Evolutionary conservation across 1,139 yeast species (phyloP).

Genomic region (Yamadazyma aaseri): DNA sequence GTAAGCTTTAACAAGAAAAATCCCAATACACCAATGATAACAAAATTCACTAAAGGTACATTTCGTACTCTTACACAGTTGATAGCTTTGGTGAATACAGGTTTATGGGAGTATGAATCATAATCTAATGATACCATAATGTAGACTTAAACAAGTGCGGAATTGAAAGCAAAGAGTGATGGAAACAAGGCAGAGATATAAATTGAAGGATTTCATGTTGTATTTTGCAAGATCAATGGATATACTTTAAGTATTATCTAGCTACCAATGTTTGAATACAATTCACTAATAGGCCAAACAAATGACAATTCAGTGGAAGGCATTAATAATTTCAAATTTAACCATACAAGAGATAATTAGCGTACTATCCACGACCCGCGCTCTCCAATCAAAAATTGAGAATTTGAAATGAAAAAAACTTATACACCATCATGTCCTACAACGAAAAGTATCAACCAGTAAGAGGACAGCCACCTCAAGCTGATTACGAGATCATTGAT

Average conservation of each 20-base stretch:
- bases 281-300: no score
- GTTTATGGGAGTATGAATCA: no score
- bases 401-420: slow-evolving; percentile 19
- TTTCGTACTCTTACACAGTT: slow-evolving; percentile 38
- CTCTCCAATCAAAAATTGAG: slow-evolving; percentile 33
- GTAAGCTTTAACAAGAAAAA: slow-evolving; percentile 51
- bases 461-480: slow-evolving; percentile 42
- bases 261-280: no score
- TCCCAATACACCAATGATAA: slow-evolving; percentile 49
- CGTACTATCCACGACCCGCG: slow-evolving; percentile 3
- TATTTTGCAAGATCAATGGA: no score
- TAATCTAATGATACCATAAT: not conserved
- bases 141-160: not conserved
- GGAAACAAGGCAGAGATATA: no score
- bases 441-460: slow-evolving; percentile 41
- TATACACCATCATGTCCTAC: slow-evolving; percentile 39
- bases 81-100: slow-evolving; percentile 24
- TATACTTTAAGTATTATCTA: no score
- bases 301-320: no score
- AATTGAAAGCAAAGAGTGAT: no score
- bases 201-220: no score
- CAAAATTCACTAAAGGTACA: slow-evolving; percentile 54
- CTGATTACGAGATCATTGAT: slow-evolving; percentile 62
- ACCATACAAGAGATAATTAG: no score
- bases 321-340: no score